Percentiles rank a stretch among this genome's conserved stretches.
Evolutionary conservation across 2,329 filamentous ascomycete genomes (phyloP).

Genomic region (Talaromyces sp.): DNA sequence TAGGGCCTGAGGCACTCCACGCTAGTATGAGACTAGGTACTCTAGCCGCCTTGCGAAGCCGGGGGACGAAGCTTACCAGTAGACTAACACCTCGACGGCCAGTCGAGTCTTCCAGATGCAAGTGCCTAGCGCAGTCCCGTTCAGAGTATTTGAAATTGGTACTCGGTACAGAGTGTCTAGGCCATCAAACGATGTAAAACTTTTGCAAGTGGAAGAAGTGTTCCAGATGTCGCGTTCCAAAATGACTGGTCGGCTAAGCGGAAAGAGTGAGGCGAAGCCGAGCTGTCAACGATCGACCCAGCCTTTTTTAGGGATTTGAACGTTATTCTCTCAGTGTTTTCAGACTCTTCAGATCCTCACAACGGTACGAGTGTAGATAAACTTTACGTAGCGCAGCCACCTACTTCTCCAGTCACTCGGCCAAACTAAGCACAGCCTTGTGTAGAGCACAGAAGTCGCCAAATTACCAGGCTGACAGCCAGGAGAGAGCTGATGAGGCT

Average conservation of each 20-base stretch:
- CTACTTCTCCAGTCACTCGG: too few species aligned
- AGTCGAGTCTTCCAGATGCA: not conserved
- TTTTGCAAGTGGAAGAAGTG: not conserved
- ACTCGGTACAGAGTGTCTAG: not conserved
- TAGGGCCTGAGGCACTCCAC: not conserved
- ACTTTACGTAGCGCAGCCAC: not conserved
- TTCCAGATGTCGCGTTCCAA: not conserved
- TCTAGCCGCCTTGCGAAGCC: not conserved
- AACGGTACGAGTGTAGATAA: not conserved
- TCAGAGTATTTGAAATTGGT: not conserved
- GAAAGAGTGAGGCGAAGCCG: constrained; percentile 4
- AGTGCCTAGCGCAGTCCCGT: not conserved
- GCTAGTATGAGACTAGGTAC: not conserved
- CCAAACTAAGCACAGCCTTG: not conserved
- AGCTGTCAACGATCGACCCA: constrained; percentile 3
- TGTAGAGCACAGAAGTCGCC: too few species aligned
- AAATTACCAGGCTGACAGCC: not conserved
- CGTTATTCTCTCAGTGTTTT: not conserved
- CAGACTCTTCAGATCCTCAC: not conserved
- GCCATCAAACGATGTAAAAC: not conserved
- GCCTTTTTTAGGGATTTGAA: not conserved
- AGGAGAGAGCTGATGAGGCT: constrained; percentile 1
- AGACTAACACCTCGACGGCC: not conserved
- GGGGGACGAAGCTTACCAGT: not conserved
- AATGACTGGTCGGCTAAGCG: not conserved